Base-by-base conservation (phyloP, 306 rosid genomes). In the Casuarina equisetifolia region DNA sequence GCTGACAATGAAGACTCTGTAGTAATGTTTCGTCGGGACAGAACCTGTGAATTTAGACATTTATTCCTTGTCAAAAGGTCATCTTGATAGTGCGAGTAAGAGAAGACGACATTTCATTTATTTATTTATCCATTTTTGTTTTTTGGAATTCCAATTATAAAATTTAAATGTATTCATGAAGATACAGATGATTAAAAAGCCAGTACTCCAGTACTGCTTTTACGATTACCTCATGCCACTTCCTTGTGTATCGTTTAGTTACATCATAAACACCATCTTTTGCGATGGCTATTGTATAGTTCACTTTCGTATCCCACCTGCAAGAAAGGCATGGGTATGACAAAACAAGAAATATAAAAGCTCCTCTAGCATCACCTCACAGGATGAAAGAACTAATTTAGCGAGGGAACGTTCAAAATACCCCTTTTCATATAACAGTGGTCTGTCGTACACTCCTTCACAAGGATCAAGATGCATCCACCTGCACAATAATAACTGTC, bases 401-500 rank as follows among this genome's bases (percentile, higher is more conserved):
- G 4, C 53, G 49, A 48, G 57, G 45, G 72, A 4, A 52, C 57
- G 74, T 76, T 32, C 39, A 38, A 77, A 78, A 44, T 92, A 92
- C 98, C 98, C 97, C 74, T 85, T 91, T 84, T 95, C 98, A 82
- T 95, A 95, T 88, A 95, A 87, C 78, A 92, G 83, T 57, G 98
- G 98, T 75, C 70, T 87, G 83, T 95, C 97, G 82, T 85, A 91
- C 72, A 89, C 86, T 84, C 87, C 92, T 76, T 92, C 98, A 80
- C 98, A 92, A 16, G 97, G 97, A 78, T 95, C 98, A 55, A 95
- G 97, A 89, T 95, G 98, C 92, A 95, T 86, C 97, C 97, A 95
- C 86, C 98, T 95, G 87, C 54, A 82, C 76, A 84, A 85, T 61
- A 80, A 78, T 63, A 69, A 68, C 59, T 77, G 74, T 76, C 78